phyloP scores from a whole-genome alignment of 140 eudicot species.

The Anethum foeniculum region DNA sequence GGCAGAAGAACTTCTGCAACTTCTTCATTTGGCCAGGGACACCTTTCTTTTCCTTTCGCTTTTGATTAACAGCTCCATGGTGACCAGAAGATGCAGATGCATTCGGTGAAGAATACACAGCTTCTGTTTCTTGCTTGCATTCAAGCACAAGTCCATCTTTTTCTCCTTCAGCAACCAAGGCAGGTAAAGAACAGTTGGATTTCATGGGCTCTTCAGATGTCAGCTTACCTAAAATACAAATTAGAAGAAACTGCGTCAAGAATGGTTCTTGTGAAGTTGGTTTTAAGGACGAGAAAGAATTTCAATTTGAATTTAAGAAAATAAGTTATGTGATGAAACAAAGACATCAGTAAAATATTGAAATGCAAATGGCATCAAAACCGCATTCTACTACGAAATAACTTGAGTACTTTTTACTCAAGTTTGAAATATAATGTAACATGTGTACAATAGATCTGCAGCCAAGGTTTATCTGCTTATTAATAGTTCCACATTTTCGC shows the following conservation, averaged over 20 bases:
- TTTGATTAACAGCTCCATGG: conserved; percentile 21
- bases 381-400: too few species aligned
- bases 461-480: not conserved
- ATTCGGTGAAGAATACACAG: conserved; percentile 17
- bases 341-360: not conserved
- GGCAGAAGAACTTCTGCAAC: conserved; percentile 48
- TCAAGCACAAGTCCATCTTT: not conserved
- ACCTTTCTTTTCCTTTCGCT: conserved; percentile 23
- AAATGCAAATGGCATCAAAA: not conserved
- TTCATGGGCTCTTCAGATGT: conserved; percentile 23
- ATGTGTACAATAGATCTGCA: not conserved
- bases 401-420: too few species aligned
- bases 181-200: not conserved
- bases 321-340: not conserved
- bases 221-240: conserved; percentile 18
- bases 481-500: not conserved
- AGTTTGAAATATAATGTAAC: not conserved
- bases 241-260: not conserved
- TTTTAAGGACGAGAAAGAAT: not conserved
- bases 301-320: not conserved
- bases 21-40: conserved; percentile 28
- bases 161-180: not conserved
- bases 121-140: conserved; percentile 25
- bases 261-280: not conserved
- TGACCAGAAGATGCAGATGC: conserved; percentile 17